Base-by-base conservation (phyloP, 1,139 yeast species). In the Trichomonascaceae sp. region DNA sequence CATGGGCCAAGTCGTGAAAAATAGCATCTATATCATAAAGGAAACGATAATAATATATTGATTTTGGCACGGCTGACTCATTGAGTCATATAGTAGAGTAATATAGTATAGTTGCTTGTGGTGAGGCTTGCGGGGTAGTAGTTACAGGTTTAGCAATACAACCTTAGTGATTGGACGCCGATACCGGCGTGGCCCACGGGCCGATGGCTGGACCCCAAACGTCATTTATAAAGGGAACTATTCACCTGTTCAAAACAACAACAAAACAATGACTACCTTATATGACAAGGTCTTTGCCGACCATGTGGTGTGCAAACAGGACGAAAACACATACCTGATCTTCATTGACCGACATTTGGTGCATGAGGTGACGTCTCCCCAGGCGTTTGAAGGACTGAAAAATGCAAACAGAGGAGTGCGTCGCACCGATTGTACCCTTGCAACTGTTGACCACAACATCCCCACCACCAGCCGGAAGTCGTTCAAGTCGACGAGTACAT, bases 341-440 rank as follows among this genome's bases (percentile, higher is more conserved):
- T 89, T 81, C 59, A 87, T 89, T 42, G 98, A 89, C 61, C 81
- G 98, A 61, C 98, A 89, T 58, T 68, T 89, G 48, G 94, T 89
- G 37, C 98, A 89, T 58, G 98, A 89, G 63, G 98, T 89, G 36
- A 89, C 98, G 1, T 85, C 97, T 26, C 98, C 98, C 23, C 98
- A 89, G 61, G 98, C 98, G 6, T 89, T 89, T 54, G 98, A 89
- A 63, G 97, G 97, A 28, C 71, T 89, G 50, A 71, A 69, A 45
- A 79, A 74, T 51, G 95, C 96, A 16, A 82, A 80, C 34, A 76
- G 98, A 65, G 57, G 60, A 39, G 95, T 89, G 34, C 77, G 98
- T 67, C 74, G 98, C 64, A 67, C 71, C 6, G 97, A 89, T 60
- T 87, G 97, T 63, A 89, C 97, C 33, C 69, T 89, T 47, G 96